Evolutionary conservation across 2,329 filamentous ascomycete species (phyloP), one percentile per base, ranked within the genome.

Genomic region (Monilinia polystroma): DNA sequence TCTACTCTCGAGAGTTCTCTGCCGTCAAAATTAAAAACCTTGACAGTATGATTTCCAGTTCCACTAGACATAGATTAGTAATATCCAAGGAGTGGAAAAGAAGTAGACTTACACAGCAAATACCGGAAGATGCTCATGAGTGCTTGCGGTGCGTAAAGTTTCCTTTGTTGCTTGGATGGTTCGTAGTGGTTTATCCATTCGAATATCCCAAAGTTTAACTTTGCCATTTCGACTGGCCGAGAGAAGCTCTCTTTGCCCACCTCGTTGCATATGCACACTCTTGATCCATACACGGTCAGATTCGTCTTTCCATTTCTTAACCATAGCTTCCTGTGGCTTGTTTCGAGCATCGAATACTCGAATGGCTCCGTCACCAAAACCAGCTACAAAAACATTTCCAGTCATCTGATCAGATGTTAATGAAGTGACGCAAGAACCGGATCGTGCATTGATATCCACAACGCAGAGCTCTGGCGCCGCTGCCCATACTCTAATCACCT

Each of bases 341-440:
- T 91, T 80, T 16, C 95, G 88, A 71, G 94, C 92, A 77, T 99
- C 95, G 76, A 97, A 99, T 5, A 97, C 93, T 63, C 95, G 87
- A 54, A 99, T 89, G 1, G 93, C 93, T 45, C 95, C 95, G 74
- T 99, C 96, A 23, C 95, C 95, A 74, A 98, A 99, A 3, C 95
- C 95, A 52, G 95, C 95, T 14, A 97, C 91, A 74, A 99, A 97
- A 56, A 97, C 88, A 75, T 97, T 93, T 54, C 95, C 95, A 63
- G 96, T 96, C 79, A 99, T 96, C 82, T 98, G 95, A 78, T 99
- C 95, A 20, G 93, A 97, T 3, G 95, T 98, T 70, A 99, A 81
- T 11, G 93, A 96, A 5, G 95, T 99, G 69, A 99, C 95, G 77
- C 94, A 98, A 20, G 93, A 96, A 45, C 93, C 93, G 0, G 94